Base-by-base conservation (phyloP, 129 eudicot genomes). In the Centella asiatica region DNA sequence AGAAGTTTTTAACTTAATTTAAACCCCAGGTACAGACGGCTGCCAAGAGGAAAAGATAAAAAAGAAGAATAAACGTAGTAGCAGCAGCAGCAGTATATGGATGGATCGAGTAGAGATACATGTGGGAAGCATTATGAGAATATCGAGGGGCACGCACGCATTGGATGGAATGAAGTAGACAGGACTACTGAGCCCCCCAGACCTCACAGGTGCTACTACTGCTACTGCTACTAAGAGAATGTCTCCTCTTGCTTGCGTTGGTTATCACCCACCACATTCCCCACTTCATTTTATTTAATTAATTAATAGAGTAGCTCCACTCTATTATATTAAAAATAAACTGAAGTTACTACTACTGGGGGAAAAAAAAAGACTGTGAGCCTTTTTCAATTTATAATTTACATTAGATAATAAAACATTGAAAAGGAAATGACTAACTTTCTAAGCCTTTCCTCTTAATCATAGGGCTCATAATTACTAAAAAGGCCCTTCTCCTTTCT, bases 81-180 rank as follows among this genome's bases (percentile, higher is more conserved):
- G n/a, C 23, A 22, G 57, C n/a, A n/a, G n/a, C n/a, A n/a, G n/a
- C n/a, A n/a, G n/a, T n/a, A n/a, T n/a, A n/a, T n/a, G n/a, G n/a
- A n/a, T n/a, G 26, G 57, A 51, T 51, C 8, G n/a, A 31, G 14
- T 12, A 44, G 5, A 5, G 26, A 12, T 28, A 40, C 94, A 88
- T 74, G 84, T 82, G 97, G 78, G 64, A 67, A 74, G 80, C 87
- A 81, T 62, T 79, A 79, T 37, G 63, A 56, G 83, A 65, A 40
- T 66, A 62, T 68, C 94, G 80, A 88, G 86, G 64, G 37, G 22
- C 29, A 58, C 63, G 95, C 97, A 82, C 87, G 97, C 95, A 25
- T 81, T 77, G 83, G 83, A 76, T 80, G 72, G 90, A 80, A 78
- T 77, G 77, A 79, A 76, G 94, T 87, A 77, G 88, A 85, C 95